Percentiles rank a stretch among this genome's conserved stretches.
Evolutionary conservation across 441 rosid species (phyloP).

Genomic region (Erysimum cheiri): DNA sequence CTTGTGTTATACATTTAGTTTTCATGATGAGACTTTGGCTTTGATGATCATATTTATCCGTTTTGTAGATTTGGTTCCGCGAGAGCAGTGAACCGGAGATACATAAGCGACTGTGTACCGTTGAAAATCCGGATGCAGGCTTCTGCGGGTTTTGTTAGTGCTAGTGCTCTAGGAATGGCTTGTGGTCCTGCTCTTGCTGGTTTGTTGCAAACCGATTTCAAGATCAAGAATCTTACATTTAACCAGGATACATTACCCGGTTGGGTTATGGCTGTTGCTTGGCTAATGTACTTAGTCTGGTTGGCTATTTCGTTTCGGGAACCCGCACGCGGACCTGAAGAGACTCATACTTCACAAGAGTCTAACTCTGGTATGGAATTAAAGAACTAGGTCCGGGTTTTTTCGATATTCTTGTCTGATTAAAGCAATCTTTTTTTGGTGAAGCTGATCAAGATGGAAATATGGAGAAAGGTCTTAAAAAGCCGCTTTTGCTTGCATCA

Average conservation of each 20-base stretch:
- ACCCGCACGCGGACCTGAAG: slow-evolving; percentile 64
- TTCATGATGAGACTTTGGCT: slow-evolving; percentile 13
- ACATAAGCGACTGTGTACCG: slow-evolving; percentile 94
- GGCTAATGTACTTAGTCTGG: slow-evolving; percentile 85
- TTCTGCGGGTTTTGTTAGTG: slow-evolving; percentile 97
- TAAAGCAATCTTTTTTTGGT: slow-evolving; percentile 20
- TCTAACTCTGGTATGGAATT: slow-evolving; percentile 54
- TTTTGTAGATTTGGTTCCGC: slow-evolving; percentile 93
- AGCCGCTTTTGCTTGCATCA: slow-evolving; percentile 62
- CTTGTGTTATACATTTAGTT: background rate
- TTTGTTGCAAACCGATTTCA: slow-evolving; percentile 79
- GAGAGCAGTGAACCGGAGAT: slow-evolving; percentile 94
- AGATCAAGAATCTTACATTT: slow-evolving; percentile 72
- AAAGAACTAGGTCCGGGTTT: background rate
- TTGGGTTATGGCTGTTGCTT: slow-evolving; percentile 93
- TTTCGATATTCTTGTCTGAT: slow-evolving; percentile 3
- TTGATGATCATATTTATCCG: background rate
- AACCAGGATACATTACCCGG: slow-evolving; percentile 85
- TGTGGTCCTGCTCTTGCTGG: slow-evolving; percentile 99
- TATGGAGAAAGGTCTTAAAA: slow-evolving; percentile 75
- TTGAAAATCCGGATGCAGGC: slow-evolving; percentile 87
- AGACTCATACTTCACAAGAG: slow-evolving; percentile 45
- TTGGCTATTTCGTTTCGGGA: slow-evolving; percentile 78
- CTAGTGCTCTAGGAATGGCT: slow-evolving; percentile 99
- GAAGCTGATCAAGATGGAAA: slow-evolving; percentile 58